These are phyloP conservation scores for Penicillium sp. DNA, from an alignment of 2,329 filamentous ascomycete genomes.

Conservation along the genomic window DNA sequence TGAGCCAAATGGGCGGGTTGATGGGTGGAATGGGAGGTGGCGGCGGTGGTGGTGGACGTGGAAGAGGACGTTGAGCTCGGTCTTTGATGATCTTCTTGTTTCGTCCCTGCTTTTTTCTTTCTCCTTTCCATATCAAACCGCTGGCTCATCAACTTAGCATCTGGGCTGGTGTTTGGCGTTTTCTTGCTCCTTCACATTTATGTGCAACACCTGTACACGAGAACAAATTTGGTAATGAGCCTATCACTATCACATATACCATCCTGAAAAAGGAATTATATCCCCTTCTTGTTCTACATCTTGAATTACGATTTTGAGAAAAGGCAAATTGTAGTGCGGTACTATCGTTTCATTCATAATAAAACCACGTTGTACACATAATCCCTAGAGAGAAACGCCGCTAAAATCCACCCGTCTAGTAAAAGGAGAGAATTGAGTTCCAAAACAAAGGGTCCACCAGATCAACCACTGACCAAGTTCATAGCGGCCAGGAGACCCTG, in stretches of 20 bases:
- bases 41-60: constrained; percentile 42
- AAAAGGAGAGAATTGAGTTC: not conserved
- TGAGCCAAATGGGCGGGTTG: constrained; percentile 71
- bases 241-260: constrained; percentile 14
- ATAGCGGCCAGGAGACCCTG: constrained; percentile 21
- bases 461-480: constrained; percentile 23
- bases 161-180: constrained; percentile 24
- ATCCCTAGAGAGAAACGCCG: constrained; percentile 12
- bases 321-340: not conserved
- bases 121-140: constrained; percentile 12
- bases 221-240: constrained; percentile 7
- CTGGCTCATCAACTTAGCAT: constrained; percentile 21
- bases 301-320: not conserved
- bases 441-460: constrained; percentile 1
- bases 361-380: constrained; percentile 22
- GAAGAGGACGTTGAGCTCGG: constrained; percentile 31
- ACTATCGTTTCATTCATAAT: constrained; percentile 24
- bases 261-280: constrained; percentile 1
- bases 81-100: not conserved
- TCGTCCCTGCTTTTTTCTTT: constrained; percentile 4
- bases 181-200: constrained; percentile 9
- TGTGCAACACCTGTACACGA: constrained; percentile 13
- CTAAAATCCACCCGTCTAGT: constrained; percentile 15
- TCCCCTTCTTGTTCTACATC: not conserved
- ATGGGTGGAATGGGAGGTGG: constrained; percentile 50